Evolutionary conservation across 1,284 basidiomycete genomes (phyloP), one percentile per base, ranked within the genome.

Genomic region (Ustilago hordei): DNA sequence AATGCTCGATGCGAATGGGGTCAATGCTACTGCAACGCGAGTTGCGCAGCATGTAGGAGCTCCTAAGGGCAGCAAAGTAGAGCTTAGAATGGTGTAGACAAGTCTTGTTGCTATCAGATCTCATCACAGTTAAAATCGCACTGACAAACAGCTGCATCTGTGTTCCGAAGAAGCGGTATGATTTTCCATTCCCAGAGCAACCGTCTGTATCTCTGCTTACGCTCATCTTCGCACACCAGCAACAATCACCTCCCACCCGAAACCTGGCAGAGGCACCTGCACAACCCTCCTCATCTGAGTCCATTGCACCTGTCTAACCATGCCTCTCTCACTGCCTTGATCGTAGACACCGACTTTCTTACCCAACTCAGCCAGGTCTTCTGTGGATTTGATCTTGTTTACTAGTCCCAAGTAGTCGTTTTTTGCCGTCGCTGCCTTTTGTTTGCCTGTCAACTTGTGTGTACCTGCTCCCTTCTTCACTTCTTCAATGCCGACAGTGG

Each of bases 231-330:
- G 60, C n/a, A 80, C 64, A 2, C 60, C 68, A 34, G 62, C 80
- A 13, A 78, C 48, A 2, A 81, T 61, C 32, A 78, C 19, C 60
- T 74, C 71, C 75, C 76, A 80, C 12, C 64, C 64, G 5, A 34
- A 12, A 3, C 68, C 75, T 2, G 69, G 65, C 1, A 74, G 2
- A 9, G 56, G 60, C 23, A 77, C 19, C 17, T 79, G 70, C 31
- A 80, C 19, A n/a, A 65, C 39, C 12, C 78, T 52, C 28, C 39
- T 56, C 55, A 81, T 4, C 48, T 81, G 60, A 13, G 70, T 77
- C 80, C 80, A 80, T 53, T 73, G 64, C 1, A 81, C 70, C 58
- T 68, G 74, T 4, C 50, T 60, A 28, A 76, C 74, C 48, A 64
- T 41, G 11, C 61, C 64, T 17, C n/a, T 28, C n/a, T 19, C 50